Percentiles rank a stretch among this genome's conserved stretches.
phyloP scores from a whole-genome alignment of 1,284 basidiomycete genomes.

The Neonothopanus nambi region DNA sequence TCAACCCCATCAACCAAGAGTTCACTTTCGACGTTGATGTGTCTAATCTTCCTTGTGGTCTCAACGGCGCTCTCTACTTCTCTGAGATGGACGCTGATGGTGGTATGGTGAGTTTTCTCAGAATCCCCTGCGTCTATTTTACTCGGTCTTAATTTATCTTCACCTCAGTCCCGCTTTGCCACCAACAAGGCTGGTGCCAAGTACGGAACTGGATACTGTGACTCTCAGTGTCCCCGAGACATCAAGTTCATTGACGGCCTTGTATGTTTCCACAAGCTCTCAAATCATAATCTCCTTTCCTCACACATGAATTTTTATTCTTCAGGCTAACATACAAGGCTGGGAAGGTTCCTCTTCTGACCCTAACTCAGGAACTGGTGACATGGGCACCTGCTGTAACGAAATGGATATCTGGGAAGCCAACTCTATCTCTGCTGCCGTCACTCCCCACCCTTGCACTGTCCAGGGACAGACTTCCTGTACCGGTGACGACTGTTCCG shows the following conservation, averaged over 20 bases:
- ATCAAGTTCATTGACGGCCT: conserved; percentile 46
- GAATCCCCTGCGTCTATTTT: not conserved
- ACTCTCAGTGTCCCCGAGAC: conserved; percentile 34
- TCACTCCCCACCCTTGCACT: conserved; percentile 43
- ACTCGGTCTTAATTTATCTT: not conserved
- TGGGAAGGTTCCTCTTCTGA: conserved; percentile 24
- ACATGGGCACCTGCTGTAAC: conserved; percentile 44
- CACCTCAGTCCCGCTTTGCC: conserved; percentile 19
- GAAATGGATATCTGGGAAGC: conserved; percentile 48
- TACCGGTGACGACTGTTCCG: conserved; percentile 37
- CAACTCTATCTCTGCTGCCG: conserved; percentile 45
- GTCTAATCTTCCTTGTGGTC: conserved; percentile 29
- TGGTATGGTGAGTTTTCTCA: conserved; percentile 38
- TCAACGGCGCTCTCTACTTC: conserved; percentile 38
- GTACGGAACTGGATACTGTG: conserved; percentile 29
- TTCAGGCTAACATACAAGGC: conserved; percentile 36
- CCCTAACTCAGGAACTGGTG: conserved; percentile 23
- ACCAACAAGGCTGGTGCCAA: conserved; percentile 12
- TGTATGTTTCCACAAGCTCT: conserved; percentile 27
- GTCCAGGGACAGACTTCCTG: conserved; percentile 39
- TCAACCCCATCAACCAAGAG: conserved; percentile 39
- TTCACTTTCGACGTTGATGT: conserved; percentile 50
- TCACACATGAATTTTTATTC: not conserved
- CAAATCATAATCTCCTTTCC: not conserved
- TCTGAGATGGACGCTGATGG: conserved; percentile 46